A percentile compares a stretch with the other conserved stretches of the same genome.
Evolutionary conservation across 2,329 filamentous ascomycete genomes (phyloP).

Genomic region (Plenodomus lindquistii): DNA sequence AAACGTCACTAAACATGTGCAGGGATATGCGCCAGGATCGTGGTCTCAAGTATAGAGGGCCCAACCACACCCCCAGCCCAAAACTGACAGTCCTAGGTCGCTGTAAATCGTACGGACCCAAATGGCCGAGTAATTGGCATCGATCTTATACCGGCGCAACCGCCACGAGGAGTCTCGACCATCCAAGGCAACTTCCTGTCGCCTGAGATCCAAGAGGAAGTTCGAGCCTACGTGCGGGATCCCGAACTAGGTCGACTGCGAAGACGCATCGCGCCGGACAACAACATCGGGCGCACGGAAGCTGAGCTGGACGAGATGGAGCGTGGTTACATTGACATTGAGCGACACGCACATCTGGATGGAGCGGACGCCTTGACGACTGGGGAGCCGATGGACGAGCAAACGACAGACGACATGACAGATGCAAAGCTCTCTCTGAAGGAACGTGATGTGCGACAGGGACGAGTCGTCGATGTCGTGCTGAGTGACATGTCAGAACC

Average conservation of each 20-base stretch:
- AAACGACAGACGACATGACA: slow-evolving; percentile 28
- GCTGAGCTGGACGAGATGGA: slow-evolving; percentile 48
- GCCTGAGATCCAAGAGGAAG: slow-evolving; percentile 71
- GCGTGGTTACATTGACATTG: slow-evolving; percentile 69
- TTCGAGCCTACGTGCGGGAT: slow-evolving; percentile 74
- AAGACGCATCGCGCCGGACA: slow-evolving; percentile 28
- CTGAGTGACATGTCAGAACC: slow-evolving; percentile 99
- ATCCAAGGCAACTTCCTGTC: slow-evolving; percentile 94
- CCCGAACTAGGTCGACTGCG: slow-evolving; percentile 61
- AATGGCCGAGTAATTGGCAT: slow-evolving; percentile 83
- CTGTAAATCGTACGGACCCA: slow-evolving; percentile 75
- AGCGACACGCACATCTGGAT: slow-evolving; percentile 54
- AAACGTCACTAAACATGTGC: neutral
- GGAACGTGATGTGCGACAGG: slow-evolving; percentile 46
- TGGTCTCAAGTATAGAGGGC: slow-evolving; percentile 59
- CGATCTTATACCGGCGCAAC: slow-evolving; percentile 89
- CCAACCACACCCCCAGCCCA: neutral
- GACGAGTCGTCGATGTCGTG: slow-evolving; percentile 81
- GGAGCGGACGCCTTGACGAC: slow-evolving; percentile 23
- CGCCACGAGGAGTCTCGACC: slow-evolving; percentile 86
- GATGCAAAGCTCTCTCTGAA: slow-evolving; percentile 31
- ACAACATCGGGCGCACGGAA: slow-evolving; percentile 36
- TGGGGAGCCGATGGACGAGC: slow-evolving; percentile 11
- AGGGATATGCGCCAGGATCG: slow-evolving; percentile 74
- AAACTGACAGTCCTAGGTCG: slow-evolving; percentile 63